Evolutionary conservation across 2,329 filamentous ascomycete species (phyloP).

Genomic region (Claviceps africana): DNA sequence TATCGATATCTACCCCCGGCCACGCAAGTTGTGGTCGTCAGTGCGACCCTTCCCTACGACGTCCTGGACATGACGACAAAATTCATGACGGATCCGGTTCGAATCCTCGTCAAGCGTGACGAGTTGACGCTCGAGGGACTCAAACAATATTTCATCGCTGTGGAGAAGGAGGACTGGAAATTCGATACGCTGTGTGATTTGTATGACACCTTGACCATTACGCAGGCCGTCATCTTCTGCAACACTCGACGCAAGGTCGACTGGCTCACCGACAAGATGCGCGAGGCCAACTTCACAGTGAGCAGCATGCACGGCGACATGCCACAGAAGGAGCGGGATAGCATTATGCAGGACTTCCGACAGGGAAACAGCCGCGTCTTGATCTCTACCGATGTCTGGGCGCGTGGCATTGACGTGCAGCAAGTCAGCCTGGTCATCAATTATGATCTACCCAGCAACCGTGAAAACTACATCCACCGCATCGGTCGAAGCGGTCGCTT

Average conservation of each 20-base stretch:
- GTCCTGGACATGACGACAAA: conserved; percentile 99
- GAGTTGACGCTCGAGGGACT: conserved; percentile 93
- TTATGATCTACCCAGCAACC: conserved; percentile 94
- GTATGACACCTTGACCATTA: conserved; percentile 97
- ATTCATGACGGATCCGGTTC: conserved; percentile 97
- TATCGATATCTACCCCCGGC: conserved; percentile 93
- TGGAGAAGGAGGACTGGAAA: conserved; percentile 99
- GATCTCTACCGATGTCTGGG: conserved; percentile 96
- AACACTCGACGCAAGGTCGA: conserved; percentile 98
- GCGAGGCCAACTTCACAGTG: conserved; percentile 95
- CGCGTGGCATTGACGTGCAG: conserved; percentile 95
- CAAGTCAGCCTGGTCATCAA: conserved; percentile 98
- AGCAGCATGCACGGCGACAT: conserved; percentile 99
- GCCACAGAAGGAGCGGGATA: conserved; percentile 95
- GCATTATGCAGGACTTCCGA: conserved; percentile 98
- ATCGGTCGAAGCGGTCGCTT: conserved; percentile 94
- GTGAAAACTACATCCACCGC: conserved; percentile 99
- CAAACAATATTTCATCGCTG: conserved; percentile 98
- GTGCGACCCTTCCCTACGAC: conserved; percentile 91
- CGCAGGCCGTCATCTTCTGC: conserved; percentile 98
- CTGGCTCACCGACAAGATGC: conserved; percentile 99
- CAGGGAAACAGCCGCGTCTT: conserved; percentile 92
- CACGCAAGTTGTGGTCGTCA: conserved; percentile 96
- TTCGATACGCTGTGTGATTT: conserved; percentile 97
- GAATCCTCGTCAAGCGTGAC: conserved; percentile 96